Evolutionary conservation across 192 early-diverging fungal species (phyloP).

Genomic region (Gonapodya sp.): DNA sequence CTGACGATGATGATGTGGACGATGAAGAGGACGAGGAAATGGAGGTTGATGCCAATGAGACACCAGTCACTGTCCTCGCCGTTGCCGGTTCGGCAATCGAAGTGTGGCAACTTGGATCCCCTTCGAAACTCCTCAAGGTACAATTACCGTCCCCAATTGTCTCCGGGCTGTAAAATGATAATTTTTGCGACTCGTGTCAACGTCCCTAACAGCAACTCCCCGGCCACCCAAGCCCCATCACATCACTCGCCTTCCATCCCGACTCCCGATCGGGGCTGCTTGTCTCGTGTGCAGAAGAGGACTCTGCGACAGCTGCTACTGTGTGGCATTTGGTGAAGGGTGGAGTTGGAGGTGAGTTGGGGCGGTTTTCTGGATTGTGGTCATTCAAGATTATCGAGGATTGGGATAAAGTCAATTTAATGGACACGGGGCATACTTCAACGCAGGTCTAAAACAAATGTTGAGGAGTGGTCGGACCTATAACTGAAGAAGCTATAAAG

Average conservation of each 20-base stretch:
- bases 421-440: too few relatives aligned
- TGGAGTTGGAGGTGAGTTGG: neutral
- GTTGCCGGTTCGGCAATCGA: neutral
- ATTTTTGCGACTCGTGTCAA: neutral
- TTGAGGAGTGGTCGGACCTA: too few relatives aligned
- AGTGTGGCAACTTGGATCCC: neutral
- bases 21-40: neutral
- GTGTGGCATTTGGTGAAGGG: neutral
- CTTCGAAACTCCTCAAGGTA: neutral
- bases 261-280: neutral
- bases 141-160: too few relatives aligned
- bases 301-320: neutral
- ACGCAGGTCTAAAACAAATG: too few relatives aligned
- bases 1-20: too few relatives aligned
- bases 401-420: too few relatives aligned
- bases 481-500: too few relatives aligned
- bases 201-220: neutral
- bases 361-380: neutral
- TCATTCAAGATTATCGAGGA: too few relatives aligned
- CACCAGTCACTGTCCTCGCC: neutral
- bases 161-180: too few relatives aligned
- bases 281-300: neutral
- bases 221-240: neutral
- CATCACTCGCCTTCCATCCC: neutral
- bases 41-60: neutral